A percentile compares a stretch with the other conserved stretches of the same genome.
phyloP scores from a whole-genome alignment of 768 basidiomycete species.

The Amanita rubescens region DNA sequence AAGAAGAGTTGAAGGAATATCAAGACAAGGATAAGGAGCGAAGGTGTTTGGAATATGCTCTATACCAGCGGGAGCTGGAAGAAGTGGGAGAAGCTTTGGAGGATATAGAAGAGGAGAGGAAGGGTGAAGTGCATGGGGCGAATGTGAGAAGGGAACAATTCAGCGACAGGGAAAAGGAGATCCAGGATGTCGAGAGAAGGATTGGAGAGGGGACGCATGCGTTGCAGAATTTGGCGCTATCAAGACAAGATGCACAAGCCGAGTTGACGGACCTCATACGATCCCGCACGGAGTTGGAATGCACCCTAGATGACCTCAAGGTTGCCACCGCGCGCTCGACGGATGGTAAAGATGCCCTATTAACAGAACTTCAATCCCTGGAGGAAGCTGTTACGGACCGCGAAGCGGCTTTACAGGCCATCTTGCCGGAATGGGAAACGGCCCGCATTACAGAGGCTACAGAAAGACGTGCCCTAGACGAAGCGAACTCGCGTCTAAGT shows the following conservation, averaged over 20 bases:
- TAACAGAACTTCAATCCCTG: slow-evolving; percentile 56
- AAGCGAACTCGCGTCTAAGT: slow-evolving; percentile 60
- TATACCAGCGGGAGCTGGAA: slow-evolving; percentile 86
- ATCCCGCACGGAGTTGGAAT: slow-evolving; percentile 79
- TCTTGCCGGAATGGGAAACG: slow-evolving; percentile 67
- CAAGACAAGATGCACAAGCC: slow-evolving; percentile 66
- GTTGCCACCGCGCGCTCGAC: slow-evolving; percentile 57
- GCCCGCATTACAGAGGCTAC: slow-evolving; percentile 41
- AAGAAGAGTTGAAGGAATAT: slow-evolving; percentile 95
- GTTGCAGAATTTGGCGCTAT: slow-evolving; percentile 60
- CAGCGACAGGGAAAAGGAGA: slow-evolving; percentile 76
- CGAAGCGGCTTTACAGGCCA: slow-evolving; percentile 50
- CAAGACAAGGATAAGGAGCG: slow-evolving; percentile 94
- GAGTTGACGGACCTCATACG: slow-evolving; percentile 87
- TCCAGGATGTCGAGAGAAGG: slow-evolving; percentile 70
- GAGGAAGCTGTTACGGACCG: slow-evolving; percentile 55
- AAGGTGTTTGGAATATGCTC: slow-evolving; percentile 88
- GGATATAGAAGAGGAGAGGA: slow-evolving; percentile 77
- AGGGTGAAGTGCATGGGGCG: slow-evolving; percentile 75
- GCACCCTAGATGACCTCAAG: slow-evolving; percentile 70
- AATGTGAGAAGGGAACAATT: slow-evolving; percentile 80
- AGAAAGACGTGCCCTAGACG: slow-evolving; percentile 66
- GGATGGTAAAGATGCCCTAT: slow-evolving; percentile 53
- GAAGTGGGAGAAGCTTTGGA: slow-evolving; percentile 84
- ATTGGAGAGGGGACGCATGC: slow-evolving; percentile 65